These are phyloP conservation scores for Crataegus laevigata DNA, from an alignment of 306 rosid species.

Conservation along the genomic window DNA sequence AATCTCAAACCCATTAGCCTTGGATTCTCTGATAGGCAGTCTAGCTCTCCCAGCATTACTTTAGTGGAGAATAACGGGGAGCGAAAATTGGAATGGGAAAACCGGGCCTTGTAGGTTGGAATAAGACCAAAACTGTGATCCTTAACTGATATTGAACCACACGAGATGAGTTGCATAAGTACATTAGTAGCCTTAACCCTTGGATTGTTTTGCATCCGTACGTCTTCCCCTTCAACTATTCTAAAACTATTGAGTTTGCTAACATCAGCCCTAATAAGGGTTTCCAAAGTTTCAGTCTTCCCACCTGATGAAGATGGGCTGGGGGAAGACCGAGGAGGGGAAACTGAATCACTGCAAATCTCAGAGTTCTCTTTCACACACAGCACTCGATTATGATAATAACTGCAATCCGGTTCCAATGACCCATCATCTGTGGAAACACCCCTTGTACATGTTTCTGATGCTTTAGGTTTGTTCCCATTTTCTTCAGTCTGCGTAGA, in stretches of 20 bases:
- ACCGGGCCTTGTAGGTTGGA: constrained; percentile 67
- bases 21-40: constrained; percentile 57
- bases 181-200: constrained; percentile 64
- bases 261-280: constrained; percentile 80
- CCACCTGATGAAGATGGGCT: constrained; percentile 66
- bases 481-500: constrained; percentile 87
- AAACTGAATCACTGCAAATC: constrained; percentile 39
- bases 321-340: constrained; percentile 53
- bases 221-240: constrained; percentile 55
- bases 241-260: constrained; percentile 75
- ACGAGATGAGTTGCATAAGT: constrained; percentile 82
- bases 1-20: constrained; percentile 53
- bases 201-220: constrained; percentile 50
- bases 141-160: constrained; percentile 86
- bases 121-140: constrained; percentile 69
- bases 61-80: constrained; percentile 67
- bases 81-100: constrained; percentile 60
- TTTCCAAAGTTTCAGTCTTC: constrained; percentile 81
- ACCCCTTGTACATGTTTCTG: constrained; percentile 73
- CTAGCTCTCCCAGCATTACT: constrained; percentile 60
- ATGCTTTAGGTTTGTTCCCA: constrained; percentile 26
- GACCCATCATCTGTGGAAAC: constrained; percentile 81
- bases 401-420: constrained; percentile 42
- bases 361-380: constrained; percentile 41
- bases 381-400: constrained; percentile 20